Conservation (phyloP, 2,329 filamentous ascomycete species). For the Ceratocystis ficicola region DNA sequence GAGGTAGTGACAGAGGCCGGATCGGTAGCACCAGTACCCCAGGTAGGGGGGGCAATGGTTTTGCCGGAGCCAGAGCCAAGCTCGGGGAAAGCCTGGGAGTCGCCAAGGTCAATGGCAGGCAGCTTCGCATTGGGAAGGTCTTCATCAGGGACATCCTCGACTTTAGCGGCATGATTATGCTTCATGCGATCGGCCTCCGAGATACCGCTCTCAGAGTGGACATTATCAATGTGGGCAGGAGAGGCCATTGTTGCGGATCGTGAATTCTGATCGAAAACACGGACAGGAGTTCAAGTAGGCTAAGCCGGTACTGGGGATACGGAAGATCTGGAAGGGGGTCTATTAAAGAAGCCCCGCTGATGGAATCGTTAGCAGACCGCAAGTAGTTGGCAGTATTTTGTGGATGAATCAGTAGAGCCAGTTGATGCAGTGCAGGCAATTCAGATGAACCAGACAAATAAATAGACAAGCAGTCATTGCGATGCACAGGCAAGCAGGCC, state of each 20-base stretch:
- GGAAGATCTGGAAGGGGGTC: conserved; percentile 15
- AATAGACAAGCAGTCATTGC: background rate
- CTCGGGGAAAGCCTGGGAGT: conserved; percentile 87
- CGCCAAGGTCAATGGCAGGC: conserved; percentile 59
- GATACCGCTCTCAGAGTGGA: conserved; percentile 37
- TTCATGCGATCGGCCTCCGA: conserved; percentile 35
- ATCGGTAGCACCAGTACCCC: conserved; percentile 15
- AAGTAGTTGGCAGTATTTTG: no score
- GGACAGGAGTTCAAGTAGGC: conserved; percentile 20
- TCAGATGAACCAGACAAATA: no score
- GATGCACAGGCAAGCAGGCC: background rate
- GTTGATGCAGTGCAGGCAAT: no score
- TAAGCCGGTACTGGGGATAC: conserved; percentile 19
- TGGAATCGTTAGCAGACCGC: background rate
- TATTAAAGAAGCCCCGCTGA: conserved; percentile 19
- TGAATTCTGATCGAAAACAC: conserved; percentile 21
- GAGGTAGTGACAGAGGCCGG: conserved; percentile 13
- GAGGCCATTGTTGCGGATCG: conserved; percentile 39
- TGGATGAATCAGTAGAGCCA: no score
- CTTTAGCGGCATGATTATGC: conserved; percentile 40
- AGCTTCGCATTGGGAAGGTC: conserved; percentile 38
- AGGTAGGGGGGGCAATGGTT: conserved; percentile 17
- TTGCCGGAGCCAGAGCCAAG: conserved; percentile 18
- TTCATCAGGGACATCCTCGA: conserved; percentile 58
- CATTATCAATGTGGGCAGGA: conserved; percentile 61